Evolutionary conservation across 345 rosid genomes (phyloP), one percentile per base, ranked within the genome.

Genomic region (Eucalyptus erythrocorys): DNA sequence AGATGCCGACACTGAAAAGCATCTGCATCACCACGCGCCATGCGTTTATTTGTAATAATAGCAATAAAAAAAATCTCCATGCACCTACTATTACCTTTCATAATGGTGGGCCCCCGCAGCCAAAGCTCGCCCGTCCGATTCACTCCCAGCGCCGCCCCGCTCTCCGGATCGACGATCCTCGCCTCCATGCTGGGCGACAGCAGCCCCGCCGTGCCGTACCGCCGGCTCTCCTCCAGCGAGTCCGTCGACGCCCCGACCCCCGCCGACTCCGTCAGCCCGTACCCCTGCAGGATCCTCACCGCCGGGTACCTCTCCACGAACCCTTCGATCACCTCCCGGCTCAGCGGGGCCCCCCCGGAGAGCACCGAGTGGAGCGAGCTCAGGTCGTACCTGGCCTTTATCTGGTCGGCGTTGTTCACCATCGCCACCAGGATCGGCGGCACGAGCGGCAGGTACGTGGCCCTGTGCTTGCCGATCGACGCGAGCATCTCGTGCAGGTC

Each of bases 321-420:
- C 89, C 97, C 95, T 8, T 94, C 97, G 59, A 93, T 94, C 88
- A 94, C 95, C 84, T 95, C 99, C 92, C 93, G 95, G 86, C 98
- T 93, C 89, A 97, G 91, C 45, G 99, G 97, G 10, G 99, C 99
- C 14, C 99, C 99, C 5, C 98, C 99, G 6, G 92, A 94, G 84
- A 95, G 27, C 37, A 94, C 93, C 85, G 87, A 86, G 9, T 88
- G 86, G 91, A 97, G 85, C 49, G 97, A 97, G 86, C 97, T 94
- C 90, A 96, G 86, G 86, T 96, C 94, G 87, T 97, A 94, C 90
- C 90, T 93, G 21, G 90, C 71, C 89, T 76, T 90, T 87, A 97
- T 91, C 92, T 89, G 85, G 89, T 91, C 94, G 6, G 96, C 95
- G 40, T 89, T 92, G 88, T 94, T 93, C 30, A 93, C 91, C 96